Conservation (phyloP, 1,284 basidiomycete species). For the Coniferiporia sulphurascens region DNA sequence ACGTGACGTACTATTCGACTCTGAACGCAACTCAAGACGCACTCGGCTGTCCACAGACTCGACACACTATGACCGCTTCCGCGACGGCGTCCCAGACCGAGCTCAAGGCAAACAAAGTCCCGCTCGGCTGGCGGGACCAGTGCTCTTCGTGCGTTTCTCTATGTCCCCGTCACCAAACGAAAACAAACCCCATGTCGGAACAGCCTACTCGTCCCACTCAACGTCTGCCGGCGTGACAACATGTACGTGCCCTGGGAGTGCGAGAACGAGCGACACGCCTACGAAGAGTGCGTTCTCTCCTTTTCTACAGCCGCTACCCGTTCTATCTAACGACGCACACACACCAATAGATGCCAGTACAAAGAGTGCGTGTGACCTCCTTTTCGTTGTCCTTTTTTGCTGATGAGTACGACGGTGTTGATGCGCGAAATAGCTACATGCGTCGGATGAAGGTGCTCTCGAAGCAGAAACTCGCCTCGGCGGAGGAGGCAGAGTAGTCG, state of each 20-base stretch:
- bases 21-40: background rate
- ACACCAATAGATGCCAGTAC: slow-evolving; percentile 70
- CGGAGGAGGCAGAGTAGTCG: slow-evolving; percentile 39
- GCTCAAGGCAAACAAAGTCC: slow-evolving; percentile 72
- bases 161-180: background rate
- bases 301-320: slow-evolving; percentile 4
- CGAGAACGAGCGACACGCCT: slow-evolving; percentile 71
- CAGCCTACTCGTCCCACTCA: slow-evolving; percentile 83
- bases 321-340: slow-evolving; percentile 13
- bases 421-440: slow-evolving; percentile 53
- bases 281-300: slow-evolving; percentile 59
- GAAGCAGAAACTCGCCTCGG: slow-evolving; percentile 64
- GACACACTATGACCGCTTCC: slow-evolving; percentile 55
- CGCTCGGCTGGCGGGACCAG: slow-evolving; percentile 83
- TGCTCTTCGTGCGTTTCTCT: slow-evolving; percentile 75
- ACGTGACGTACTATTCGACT: background rate
- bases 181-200: background rate
- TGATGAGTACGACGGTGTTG: slow-evolving; percentile 14
- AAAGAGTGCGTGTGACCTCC: slow-evolving; percentile 61
- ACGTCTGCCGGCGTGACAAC: slow-evolving; percentile 71
- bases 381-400: slow-evolving; percentile 9
- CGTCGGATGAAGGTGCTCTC: slow-evolving; percentile 79
- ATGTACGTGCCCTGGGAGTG: slow-evolving; percentile 81
- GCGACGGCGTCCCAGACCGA: slow-evolving; percentile 82
- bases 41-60: background rate